These are phyloP conservation scores for Bathelium albidoporum DNA, from an alignment of 495 filamentous ascomycete species.

Conservation along the genomic window DNA sequence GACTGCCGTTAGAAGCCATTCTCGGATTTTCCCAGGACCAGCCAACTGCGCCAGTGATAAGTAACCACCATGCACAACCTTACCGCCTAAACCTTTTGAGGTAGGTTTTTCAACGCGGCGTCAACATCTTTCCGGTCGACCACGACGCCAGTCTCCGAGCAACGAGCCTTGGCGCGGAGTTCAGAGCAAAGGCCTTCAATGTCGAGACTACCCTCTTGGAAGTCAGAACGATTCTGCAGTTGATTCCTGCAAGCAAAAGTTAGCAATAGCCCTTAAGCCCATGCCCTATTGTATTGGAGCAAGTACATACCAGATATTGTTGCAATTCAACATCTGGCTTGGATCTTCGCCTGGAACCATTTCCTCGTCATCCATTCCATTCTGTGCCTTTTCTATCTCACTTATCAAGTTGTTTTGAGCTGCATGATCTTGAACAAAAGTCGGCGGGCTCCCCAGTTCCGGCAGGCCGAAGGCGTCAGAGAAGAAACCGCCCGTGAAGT, in stretches of 20 bases:
- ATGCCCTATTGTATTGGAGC: too few relatives aligned
- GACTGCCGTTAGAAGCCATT: not conserved
- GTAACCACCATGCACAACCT: not conserved
- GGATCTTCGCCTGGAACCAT: slow-evolving; percentile 51
- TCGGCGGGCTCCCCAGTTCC: slow-evolving; percentile 67
- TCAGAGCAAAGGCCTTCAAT: slow-evolving; percentile 88
- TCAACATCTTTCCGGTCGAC: slow-evolving; percentile 85
- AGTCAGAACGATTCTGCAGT: slow-evolving; percentile 75
- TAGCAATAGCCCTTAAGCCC: too few relatives aligned
- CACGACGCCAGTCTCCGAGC: slow-evolving; percentile 85
- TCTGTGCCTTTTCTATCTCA: slow-evolving; percentile 59
- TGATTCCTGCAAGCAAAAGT: slow-evolving; percentile 58
- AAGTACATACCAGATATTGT: slow-evolving; percentile 76
- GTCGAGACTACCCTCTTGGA: slow-evolving; percentile 79
- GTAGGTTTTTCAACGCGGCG: slow-evolving; percentile 25
- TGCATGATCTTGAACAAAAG: slow-evolving; percentile 49
- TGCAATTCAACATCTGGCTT: slow-evolving; percentile 65
- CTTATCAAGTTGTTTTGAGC: slow-evolving; percentile 49
- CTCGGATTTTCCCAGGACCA: not conserved
- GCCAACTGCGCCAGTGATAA: not conserved
- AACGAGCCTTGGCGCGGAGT: slow-evolving; percentile 92
- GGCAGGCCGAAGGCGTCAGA: slow-evolving; percentile 69
- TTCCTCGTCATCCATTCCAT: slow-evolving; percentile 59
- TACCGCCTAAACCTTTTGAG: not conserved
- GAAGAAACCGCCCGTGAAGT: slow-evolving; percentile 63